Conservation (phyloP, 2,329 filamentous ascomycete species). For the Endocalyx cinctus region DNA sequence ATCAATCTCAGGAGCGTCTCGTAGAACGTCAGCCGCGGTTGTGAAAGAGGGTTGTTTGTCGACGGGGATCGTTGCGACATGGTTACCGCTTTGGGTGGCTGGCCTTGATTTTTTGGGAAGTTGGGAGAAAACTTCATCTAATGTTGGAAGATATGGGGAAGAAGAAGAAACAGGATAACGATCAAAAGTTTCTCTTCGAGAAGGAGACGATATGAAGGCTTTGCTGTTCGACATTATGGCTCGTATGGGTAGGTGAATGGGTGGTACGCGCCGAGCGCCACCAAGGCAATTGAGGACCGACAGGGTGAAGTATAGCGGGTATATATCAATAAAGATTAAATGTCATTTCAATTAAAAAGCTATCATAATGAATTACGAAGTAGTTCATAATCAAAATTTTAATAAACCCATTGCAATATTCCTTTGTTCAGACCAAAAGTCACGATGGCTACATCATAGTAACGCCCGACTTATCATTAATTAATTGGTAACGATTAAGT, state of each 20-base stretch:
- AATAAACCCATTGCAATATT: too few relatives aligned
- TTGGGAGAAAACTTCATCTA: conserved; percentile 43
- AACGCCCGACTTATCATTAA: too few relatives aligned
- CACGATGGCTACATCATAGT: too few relatives aligned
- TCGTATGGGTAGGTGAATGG: conserved; percentile 20
- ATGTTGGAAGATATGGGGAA: conserved; percentile 51
- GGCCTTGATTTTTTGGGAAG: conserved; percentile 26
- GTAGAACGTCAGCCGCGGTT: conserved; percentile 35
- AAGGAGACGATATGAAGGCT: conserved; percentile 25
- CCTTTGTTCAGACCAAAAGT: too few relatives aligned
- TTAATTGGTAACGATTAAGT: too few relatives aligned
- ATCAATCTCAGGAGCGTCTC: conserved; percentile 27
- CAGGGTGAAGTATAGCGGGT: conserved; percentile 12
- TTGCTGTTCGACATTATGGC: conserved; percentile 30
- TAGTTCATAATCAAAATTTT: too few relatives aligned
- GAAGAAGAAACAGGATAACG: conserved; percentile 37
- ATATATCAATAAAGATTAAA: too few relatives aligned
- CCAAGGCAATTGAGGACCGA: conserved; percentile 20
- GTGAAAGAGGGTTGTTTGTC: conserved; percentile 35
- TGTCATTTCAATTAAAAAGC: too few relatives aligned
- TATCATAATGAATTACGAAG: too few relatives aligned
- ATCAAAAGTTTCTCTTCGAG: conserved; percentile 14
- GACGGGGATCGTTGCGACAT: conserved; percentile 31
- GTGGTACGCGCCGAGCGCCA: conserved; percentile 45
- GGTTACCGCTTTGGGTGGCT: conserved; percentile 31